Evolutionary conservation across 2,329 filamentous ascomycete species (phyloP).

Genomic region (Zasmidium angulare): DNA sequence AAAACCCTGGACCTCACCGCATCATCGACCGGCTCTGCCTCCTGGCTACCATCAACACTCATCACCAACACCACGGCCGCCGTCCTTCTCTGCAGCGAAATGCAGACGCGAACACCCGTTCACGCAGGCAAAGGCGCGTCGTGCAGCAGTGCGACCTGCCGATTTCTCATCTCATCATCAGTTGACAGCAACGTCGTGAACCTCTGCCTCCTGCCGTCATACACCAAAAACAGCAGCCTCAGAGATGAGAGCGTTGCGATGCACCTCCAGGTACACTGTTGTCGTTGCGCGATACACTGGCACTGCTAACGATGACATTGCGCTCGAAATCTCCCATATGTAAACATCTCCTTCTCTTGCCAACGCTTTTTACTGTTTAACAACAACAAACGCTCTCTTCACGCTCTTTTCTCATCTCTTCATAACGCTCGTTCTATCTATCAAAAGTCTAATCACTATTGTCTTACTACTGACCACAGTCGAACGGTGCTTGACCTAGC

Average conservation of each 20-base stretch:
- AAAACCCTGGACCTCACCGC: neutral
- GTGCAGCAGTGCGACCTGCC: neutral
- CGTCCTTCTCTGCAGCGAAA: neutral
- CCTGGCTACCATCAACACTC: neutral
- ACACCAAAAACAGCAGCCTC: neutral
- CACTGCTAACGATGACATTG: neutral
- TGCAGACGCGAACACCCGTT: slow-evolving; percentile 1
- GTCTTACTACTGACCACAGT: neutral
- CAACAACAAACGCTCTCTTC: too few relatives aligned
- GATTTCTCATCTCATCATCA: slow-evolving; percentile 5
- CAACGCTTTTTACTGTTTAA: neutral
- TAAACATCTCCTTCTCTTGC: neutral
- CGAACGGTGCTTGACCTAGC: neutral
- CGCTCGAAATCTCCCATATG: neutral
- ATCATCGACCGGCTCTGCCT: neutral
- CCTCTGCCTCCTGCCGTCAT: neutral
- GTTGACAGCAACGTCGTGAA: slow-evolving; percentile 8
- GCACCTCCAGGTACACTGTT: neutral
- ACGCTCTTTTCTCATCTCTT: neutral
- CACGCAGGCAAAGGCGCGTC: neutral
- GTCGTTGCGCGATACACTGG: neutral
- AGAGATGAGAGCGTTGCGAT: slow-evolving; percentile 7
- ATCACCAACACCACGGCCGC: neutral
- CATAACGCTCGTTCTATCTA: neutral
- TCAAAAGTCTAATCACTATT: neutral